These are phyloP conservation scores for Diaporthe australafricana DNA, from an alignment of 2,329 filamentous ascomycete species.

Conservation along the genomic window DNA sequence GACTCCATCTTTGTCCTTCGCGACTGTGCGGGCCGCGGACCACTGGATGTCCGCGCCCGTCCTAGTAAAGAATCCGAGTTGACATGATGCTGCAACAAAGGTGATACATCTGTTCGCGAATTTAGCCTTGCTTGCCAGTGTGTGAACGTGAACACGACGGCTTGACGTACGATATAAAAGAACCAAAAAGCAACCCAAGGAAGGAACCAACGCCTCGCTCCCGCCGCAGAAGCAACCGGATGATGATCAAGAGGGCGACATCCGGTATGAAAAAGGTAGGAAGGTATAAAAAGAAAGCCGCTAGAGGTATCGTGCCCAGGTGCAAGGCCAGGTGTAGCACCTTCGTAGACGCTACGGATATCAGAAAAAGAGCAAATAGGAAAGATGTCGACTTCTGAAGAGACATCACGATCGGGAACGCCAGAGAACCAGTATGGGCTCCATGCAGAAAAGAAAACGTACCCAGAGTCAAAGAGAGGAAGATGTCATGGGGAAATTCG, in stretches of 20 bases:
- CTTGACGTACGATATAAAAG: conserved; percentile 21
- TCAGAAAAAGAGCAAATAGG: conserved; percentile 20
- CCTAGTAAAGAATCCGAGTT: conserved; percentile 19
- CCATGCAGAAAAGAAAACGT: conserved; percentile 26
- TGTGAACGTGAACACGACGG: neutral
- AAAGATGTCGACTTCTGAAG: conserved; percentile 23
- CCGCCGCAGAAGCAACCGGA: conserved; percentile 3
- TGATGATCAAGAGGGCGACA: conserved; percentile 3
- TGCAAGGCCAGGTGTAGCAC: conserved; percentile 15
- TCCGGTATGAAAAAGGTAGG: conserved; percentile 24
- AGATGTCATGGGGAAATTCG: conserved; percentile 18
- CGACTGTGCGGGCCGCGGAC: conserved; percentile 3
- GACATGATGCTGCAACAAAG: conserved; percentile 14
- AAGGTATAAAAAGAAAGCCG: conserved; percentile 19
- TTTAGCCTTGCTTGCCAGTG: neutral
- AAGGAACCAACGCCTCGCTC: conserved; percentile 28
- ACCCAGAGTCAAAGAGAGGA: conserved; percentile 2
- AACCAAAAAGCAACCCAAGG: conserved; percentile 16
- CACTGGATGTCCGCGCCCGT: conserved; percentile 25
- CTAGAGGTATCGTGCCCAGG: conserved; percentile 17
- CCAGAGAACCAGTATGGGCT: conserved; percentile 22
- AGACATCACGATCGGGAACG: conserved; percentile 26
- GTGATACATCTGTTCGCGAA: conserved; percentile 3
- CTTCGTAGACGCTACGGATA: conserved; percentile 12
- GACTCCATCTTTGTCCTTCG: conserved; percentile 20